Evolutionary conservation across 768 basidiomycete species (phyloP).

Genomic region (Trametes cinnabarina): DNA sequence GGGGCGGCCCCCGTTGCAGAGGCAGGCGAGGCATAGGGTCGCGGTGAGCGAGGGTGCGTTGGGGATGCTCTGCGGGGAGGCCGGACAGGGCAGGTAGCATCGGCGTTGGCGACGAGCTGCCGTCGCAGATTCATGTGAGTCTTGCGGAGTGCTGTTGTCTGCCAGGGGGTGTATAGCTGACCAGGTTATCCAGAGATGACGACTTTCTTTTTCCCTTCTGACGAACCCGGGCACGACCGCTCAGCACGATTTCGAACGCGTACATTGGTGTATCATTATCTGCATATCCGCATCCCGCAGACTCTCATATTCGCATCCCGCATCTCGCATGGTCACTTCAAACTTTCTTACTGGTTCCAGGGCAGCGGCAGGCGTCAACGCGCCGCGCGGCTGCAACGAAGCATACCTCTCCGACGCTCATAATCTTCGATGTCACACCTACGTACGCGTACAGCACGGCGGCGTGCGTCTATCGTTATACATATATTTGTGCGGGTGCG

Average conservation of each 20-base stretch:
- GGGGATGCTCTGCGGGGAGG: too few species aligned
- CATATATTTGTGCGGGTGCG: neutral
- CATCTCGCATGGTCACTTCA: too few species aligned
- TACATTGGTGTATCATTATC: neutral
- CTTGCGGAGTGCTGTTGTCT: too few species aligned
- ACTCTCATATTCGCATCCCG: too few species aligned
- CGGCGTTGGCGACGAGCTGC: neutral
- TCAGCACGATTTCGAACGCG: neutral
- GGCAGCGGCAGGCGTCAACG: too few species aligned
- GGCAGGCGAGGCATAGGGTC: neutral
- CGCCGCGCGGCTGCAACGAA: too few species aligned
- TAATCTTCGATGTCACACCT: neutral
- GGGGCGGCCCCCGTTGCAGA: neutral
- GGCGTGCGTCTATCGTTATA: conserved; percentile 1
- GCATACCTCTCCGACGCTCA: neutral
- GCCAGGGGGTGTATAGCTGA: too few species aligned
- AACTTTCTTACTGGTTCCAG: too few species aligned
- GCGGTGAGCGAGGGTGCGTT: conserved; percentile 8
- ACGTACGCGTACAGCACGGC: neutral
- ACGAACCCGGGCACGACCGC: neutral
- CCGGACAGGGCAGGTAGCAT: neutral
- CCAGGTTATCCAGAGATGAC: too few species aligned
- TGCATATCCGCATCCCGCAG: too few species aligned
- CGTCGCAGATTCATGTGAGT: neutral
- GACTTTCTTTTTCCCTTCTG: too few species aligned